A percentile compares a stretch with the other conserved stretches of the same genome.
Conservation (phyloP, 2,329 filamentous ascomycete genomes). For the Sarocladium strictum region DNA sequence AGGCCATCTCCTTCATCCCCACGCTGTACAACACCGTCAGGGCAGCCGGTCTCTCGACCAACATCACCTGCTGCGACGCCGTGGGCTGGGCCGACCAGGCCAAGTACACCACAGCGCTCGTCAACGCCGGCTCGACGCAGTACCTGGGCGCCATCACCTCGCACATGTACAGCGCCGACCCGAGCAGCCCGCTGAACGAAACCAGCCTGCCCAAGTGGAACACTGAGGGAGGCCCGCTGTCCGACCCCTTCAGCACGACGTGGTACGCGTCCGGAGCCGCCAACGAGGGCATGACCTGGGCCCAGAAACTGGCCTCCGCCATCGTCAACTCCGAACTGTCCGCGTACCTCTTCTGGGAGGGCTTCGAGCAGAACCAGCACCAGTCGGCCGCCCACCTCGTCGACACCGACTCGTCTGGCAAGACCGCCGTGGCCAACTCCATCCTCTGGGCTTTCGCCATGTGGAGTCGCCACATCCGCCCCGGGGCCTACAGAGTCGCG, state of each 20-base stretch:
- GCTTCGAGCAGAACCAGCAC: constrained; percentile 26
- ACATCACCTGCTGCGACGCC: constrained; percentile 31
- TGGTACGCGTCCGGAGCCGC: constrained; percentile 41
- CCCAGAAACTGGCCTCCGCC: constrained; percentile 44
- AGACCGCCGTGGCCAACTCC: constrained; percentile 6
- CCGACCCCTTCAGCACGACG: constrained; percentile 20
- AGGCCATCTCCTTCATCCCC: constrained; percentile 44
- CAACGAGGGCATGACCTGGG: constrained; percentile 50
- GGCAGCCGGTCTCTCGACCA: constrained; percentile 14
- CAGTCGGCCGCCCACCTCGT: constrained; percentile 22
- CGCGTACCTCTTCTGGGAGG: constrained; percentile 52
- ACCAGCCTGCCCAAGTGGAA: constrained; percentile 42
- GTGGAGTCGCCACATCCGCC: constrained; percentile 31
- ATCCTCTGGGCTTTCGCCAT: constrained; percentile 35
- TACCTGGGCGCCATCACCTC: constrained; percentile 30
- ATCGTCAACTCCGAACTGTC: constrained; percentile 41
- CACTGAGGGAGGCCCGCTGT: constrained; percentile 30
- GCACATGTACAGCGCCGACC: constrained; percentile 35
- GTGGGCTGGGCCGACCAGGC: constrained; percentile 32
- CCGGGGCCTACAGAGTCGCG: constrained; percentile 27
- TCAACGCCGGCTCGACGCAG: constrained; percentile 36
- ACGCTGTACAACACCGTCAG: constrained; percentile 33
- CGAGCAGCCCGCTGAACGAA: constrained; percentile 26
- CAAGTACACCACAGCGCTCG: constrained; percentile 29
- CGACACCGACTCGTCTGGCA: constrained; percentile 19